Percentiles rank a stretch among this genome's conserved stretches.
phyloP scores from a whole-genome alignment of 148 eudicot genomes.

The Dysphania ambrosioides region DNA sequence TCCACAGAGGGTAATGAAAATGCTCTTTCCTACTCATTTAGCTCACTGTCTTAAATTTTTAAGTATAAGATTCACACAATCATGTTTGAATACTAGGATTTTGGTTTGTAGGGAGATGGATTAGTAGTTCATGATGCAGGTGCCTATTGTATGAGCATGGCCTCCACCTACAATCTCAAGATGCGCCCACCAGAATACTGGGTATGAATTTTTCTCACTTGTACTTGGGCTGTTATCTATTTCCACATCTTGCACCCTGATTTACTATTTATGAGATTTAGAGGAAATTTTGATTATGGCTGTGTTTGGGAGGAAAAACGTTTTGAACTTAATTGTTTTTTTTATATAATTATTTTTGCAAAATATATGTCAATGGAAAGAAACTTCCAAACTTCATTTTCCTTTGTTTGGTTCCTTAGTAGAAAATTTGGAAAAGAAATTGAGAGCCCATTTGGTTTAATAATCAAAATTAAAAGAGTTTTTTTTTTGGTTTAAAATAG shows the following conservation, averaged over 20 bases:
- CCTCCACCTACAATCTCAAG: slow-evolving; percentile 97
- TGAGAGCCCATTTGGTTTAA: too few relatives aligned
- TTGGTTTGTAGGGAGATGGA: slow-evolving; percentile 64
- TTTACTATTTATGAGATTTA: neutral
- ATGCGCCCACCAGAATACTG: slow-evolving; percentile 99
- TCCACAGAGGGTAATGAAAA: slow-evolving; percentile 54
- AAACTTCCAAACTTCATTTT: too few relatives aligned
- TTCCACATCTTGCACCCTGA: neutral
- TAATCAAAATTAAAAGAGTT: too few relatives aligned
- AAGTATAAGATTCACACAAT: neutral
- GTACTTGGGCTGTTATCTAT: neutral
- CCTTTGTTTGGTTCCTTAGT: neutral
- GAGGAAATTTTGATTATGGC: neutral
- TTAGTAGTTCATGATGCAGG: slow-evolving; percentile 98
- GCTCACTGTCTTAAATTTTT: neutral
- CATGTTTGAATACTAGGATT: neutral
- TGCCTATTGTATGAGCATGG: slow-evolving; percentile 99
- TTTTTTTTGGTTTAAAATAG: too few relatives aligned
- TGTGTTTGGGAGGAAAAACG: neutral
- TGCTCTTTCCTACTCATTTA: neutral
- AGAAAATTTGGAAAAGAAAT: neutral
- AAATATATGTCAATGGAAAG: neutral
- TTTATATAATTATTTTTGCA: too few relatives aligned
- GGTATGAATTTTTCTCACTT: slow-evolving; percentile 40
- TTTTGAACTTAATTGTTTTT: neutral